Evolutionary conservation across 192 early-diverging fungal genomes (phyloP).

Genomic region (Chytriomyces sp.): DNA sequence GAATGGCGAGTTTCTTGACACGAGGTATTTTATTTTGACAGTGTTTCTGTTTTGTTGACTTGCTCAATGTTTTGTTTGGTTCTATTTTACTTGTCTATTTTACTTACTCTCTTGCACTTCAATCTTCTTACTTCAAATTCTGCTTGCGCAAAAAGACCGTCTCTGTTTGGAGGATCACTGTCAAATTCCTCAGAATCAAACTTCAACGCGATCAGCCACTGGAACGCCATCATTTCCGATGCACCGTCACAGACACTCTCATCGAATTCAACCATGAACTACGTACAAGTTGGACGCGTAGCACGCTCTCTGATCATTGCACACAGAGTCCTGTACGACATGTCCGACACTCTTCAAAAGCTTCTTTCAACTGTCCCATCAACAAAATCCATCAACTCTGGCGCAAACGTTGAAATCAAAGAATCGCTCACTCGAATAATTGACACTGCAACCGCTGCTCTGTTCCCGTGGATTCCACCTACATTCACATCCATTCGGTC

Average conservation of each 20-base stretch:
- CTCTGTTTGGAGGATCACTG: background rate
- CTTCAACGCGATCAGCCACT: too few species aligned
- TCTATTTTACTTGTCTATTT: background rate
- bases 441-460: background rate
- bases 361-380: background rate
- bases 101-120: background rate
- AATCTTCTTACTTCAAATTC: background rate
- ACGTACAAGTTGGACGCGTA: background rate
- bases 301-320: background rate
- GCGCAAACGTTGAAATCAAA: background rate
- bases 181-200: too few species aligned
- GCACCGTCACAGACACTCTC: too few species aligned
- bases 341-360: background rate
- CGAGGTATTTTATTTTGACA: background rate
- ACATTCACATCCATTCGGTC: background rate
- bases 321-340: background rate
- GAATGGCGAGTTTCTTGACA: slow-evolving; percentile 1
- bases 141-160: background rate
- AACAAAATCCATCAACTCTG: background rate
- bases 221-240: too few species aligned
- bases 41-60: background rate
- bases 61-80: background rate
- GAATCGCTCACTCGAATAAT: background rate
- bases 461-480: background rate
- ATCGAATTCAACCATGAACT: background rate